phyloP scores from a whole-genome alignment of 1,139 yeast species.

The Hyphopichia buzzinii region DNA sequence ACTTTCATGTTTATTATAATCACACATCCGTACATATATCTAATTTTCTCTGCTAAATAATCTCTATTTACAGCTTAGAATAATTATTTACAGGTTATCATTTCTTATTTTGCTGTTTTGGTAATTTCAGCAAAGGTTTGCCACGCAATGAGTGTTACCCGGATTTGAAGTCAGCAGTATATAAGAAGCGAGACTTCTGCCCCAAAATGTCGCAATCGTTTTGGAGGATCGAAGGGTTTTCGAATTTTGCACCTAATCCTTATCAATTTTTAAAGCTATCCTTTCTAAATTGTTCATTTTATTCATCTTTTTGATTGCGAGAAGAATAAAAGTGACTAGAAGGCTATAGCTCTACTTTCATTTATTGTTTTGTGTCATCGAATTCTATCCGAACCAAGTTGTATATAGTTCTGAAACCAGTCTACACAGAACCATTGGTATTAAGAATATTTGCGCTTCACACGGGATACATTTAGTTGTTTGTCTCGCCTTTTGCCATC shows the following conservation, averaged over 20 bases:
- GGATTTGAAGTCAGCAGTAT: slow-evolving; percentile 23
- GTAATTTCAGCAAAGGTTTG: background rate
- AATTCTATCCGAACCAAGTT: slow-evolving; percentile 4
- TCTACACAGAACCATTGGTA: background rate
- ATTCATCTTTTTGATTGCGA: slow-evolving; percentile 3
- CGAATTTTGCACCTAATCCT: slow-evolving; percentile 6
- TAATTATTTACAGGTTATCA: background rate
- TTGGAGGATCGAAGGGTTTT: slow-evolving; percentile 1
- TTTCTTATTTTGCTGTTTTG: background rate
- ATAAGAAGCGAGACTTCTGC: slow-evolving; percentile 20
- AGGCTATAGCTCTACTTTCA: background rate
- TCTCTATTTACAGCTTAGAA: no score
- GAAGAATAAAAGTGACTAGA: slow-evolving; percentile 1
- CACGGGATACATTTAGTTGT: slow-evolving; percentile 47
- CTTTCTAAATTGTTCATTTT: slow-evolving; percentile 5
- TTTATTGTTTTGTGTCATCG: background rate
- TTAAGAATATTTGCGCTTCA: slow-evolving; percentile 4
- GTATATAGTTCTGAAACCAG: slow-evolving; percentile 1
- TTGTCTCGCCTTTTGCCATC: slow-evolving; percentile 21
- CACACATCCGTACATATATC: no score
- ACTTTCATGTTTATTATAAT: no score
- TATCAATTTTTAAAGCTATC: background rate
- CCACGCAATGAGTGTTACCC: slow-evolving; percentile 20
- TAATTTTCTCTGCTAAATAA: no score
- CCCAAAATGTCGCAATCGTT: slow-evolving; percentile 1